These are phyloP conservation scores for Aspergillus candidus DNA, from an alignment of 2,329 filamentous ascomycete genomes.

Conservation along the genomic window DNA sequence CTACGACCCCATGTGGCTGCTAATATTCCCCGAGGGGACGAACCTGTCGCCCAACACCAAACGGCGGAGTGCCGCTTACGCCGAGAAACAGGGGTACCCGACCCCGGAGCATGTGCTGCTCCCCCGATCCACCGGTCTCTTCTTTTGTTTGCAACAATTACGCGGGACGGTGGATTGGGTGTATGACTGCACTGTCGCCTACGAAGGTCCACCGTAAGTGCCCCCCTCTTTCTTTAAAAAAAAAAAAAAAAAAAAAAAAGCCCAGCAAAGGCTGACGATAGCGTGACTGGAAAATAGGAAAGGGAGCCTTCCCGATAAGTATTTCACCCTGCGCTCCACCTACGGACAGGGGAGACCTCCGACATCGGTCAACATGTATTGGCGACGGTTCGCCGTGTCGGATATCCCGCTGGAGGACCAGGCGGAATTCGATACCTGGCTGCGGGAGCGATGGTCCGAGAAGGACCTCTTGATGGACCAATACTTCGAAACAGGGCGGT, in stretches of 20 bases:
- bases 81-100: constrained; percentile 51
- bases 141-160: constrained; percentile 57
- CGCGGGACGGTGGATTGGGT: constrained; percentile 56
- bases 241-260: no score
- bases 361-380: constrained; percentile 95
- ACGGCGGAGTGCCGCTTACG: constrained; percentile 52
- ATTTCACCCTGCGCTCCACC: constrained; percentile 78
- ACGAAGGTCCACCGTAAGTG: constrained; percentile 89
- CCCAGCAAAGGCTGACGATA: constrained; percentile 2
- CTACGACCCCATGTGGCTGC: constrained; percentile 59
- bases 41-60: constrained; percentile 54
- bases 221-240: constrained; percentile 27
- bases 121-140: constrained; percentile 55
- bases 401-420: constrained; percentile 74
- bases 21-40: constrained; percentile 62
- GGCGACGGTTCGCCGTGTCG: constrained; percentile 74
- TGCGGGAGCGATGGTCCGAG: constrained; percentile 80
- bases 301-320: constrained; percentile 80
- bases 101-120: constrained; percentile 56
- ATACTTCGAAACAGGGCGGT: constrained; percentile 69
- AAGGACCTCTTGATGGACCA: constrained; percentile 86
- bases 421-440: constrained; percentile 74
- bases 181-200: constrained; percentile 82
- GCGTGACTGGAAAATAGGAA: constrained; percentile 45
- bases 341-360: constrained; percentile 85